These are phyloP conservation scores for Phoma sp. DNA, from an alignment of 2,329 filamentous ascomycete genomes.

Conservation along the genomic window DNA sequence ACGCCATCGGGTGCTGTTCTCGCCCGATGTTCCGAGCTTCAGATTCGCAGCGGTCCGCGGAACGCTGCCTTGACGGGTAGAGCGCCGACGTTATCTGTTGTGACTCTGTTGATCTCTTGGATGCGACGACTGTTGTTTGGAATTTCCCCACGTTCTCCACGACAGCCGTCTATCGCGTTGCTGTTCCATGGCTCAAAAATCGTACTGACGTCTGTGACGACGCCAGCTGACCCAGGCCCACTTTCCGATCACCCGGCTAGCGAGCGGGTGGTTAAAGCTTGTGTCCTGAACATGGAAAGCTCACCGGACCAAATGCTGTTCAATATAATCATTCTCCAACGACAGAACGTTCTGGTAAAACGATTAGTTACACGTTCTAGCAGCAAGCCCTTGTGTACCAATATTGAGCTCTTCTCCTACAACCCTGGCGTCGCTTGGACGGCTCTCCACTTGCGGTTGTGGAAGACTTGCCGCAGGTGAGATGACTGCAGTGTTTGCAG, in stretches of 20 bases:
- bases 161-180: conserved; percentile 4
- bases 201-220: conserved; percentile 8
- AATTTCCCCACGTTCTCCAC: background rate
- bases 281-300: conserved; percentile 4
- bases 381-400: background rate
- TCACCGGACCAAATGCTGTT: conserved; percentile 7
- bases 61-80: background rate
- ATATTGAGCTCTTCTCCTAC: background rate
- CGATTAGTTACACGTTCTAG: background rate
- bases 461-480: too few species aligned
- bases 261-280: conserved; percentile 15
- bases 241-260: conserved; percentile 5
- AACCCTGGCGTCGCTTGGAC: background rate
- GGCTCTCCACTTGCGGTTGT: conserved; percentile 1
- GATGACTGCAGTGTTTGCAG: background rate
- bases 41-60: background rate
- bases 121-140: background rate
- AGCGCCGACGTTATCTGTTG: background rate
- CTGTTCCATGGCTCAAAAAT: conserved; percentile 8
- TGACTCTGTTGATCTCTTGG: background rate
- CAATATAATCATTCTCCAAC: background rate
- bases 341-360: background rate
- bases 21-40: conserved; percentile 28
- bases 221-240: conserved; percentile 7
- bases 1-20: conserved; percentile 23